Percentiles rank a stretch among this genome's conserved stretches.
phyloP scores from a whole-genome alignment of 2,329 filamentous ascomycete species.

The Lachnellula occidentalis region DNA sequence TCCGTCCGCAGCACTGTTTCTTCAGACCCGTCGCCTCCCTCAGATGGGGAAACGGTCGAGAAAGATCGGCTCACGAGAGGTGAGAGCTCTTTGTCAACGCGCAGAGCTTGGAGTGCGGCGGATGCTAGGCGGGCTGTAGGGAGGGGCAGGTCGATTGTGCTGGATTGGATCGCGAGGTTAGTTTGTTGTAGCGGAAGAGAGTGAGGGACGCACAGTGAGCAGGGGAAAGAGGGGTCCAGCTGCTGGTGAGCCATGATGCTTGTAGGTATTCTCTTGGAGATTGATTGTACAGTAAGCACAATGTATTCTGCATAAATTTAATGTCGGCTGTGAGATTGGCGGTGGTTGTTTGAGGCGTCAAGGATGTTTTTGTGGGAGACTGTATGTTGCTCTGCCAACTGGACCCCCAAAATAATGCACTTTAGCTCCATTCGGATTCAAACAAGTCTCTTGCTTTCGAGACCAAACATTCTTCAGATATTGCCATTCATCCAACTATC shows the following conservation, averaged over 20 bases:
- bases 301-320: conserved; percentile 13
- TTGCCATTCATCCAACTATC: conserved; percentile 5
- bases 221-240: conserved; percentile 50
- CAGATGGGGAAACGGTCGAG: conserved; percentile 39
- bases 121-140: conserved; percentile 72
- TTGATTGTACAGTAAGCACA: not conserved
- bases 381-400: not conserved
- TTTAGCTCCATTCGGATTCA: not conserved
- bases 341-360: not conserved
- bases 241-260: conserved; percentile 14
- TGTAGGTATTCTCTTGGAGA: not conserved
- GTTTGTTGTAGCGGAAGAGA: conserved; percentile 15
- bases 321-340: conserved; percentile 9
- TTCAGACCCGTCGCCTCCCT: conserved; percentile 27
- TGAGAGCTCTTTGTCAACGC: conserved; percentile 86
- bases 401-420: no score
- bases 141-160: conserved; percentile 51
- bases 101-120: conserved; percentile 67
- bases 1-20: conserved; percentile 61
- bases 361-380: not conserved
- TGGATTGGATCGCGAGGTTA: conserved; percentile 8
- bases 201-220: conserved; percentile 50
- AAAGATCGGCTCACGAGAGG: conserved; percentile 72
- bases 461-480: not conserved
- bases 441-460: not conserved